Evolutionary conservation across 192 early-diverging fungal species (phyloP).

Genomic region (Phlyctochytrium planicorne): DNA sequence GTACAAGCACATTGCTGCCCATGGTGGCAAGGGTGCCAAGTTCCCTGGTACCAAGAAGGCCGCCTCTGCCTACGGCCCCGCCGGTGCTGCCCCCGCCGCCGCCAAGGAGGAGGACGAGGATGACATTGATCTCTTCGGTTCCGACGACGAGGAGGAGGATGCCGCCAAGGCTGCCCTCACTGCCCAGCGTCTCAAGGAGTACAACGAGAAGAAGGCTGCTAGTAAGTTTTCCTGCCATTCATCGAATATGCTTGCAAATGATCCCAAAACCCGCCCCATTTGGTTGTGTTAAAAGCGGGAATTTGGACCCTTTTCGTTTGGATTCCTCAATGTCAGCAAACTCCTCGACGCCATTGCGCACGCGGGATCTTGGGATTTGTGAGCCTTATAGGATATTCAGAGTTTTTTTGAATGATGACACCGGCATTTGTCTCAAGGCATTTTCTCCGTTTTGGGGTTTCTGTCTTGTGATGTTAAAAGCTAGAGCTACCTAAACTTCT

Average conservation of each 20-base stretch:
- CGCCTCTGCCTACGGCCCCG: conserved; percentile 57
- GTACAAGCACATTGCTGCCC: conserved; percentile 87
- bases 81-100: conserved; percentile 30
- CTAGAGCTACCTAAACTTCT: conserved; percentile 33
- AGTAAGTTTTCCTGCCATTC: conserved; percentile 38
- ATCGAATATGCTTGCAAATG: not conserved
- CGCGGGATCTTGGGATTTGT: no score
- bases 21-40: conserved; percentile 32
- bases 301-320: no score
- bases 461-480: conserved; percentile 5
- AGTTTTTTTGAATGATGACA: conserved; percentile 35
- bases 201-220: conserved; percentile 85
- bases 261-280: not conserved
- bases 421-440: conserved; percentile 34
- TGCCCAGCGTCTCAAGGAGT: conserved; percentile 85
- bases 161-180: conserved; percentile 87
- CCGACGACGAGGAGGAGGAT: conserved; percentile 81
- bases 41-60: conserved; percentile 53
- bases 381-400: no score
- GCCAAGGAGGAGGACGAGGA: conserved; percentile 16
- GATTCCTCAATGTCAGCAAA: no score
- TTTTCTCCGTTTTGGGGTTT: conserved; percentile 22
- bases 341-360: not conserved
- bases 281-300: no score
- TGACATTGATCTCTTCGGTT: conserved; percentile 13